Evolutionary conservation across 306 rosid species (phyloP).

Genomic region (Dicorynia guianensis): DNA sequence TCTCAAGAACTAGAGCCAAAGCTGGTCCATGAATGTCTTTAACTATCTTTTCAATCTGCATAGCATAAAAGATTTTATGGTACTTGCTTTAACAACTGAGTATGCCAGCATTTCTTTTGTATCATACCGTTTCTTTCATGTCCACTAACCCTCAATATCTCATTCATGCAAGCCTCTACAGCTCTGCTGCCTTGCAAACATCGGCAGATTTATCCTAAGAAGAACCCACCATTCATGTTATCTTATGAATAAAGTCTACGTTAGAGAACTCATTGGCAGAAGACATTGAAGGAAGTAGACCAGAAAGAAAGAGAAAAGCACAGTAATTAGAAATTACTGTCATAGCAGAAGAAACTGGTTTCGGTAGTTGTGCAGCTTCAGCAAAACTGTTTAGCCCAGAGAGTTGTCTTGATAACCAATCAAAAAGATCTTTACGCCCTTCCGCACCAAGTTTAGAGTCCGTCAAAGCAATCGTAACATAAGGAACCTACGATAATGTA

Average conservation of each 20-base stretch:
- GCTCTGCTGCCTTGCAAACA: conserved; percentile 98
- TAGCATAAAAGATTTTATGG: conserved; percentile 36
- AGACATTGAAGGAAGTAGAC: neutral
- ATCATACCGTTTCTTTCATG: conserved; percentile 78
- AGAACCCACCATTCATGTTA: no score
- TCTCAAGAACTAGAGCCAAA: conserved; percentile 74
- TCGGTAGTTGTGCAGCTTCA: conserved; percentile 88
- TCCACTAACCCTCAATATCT: conserved; percentile 86
- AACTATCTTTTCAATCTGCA: conserved; percentile 76
- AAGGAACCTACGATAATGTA: conserved; percentile 72
- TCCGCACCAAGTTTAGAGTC: conserved; percentile 95
- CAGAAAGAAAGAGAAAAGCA: conserved; percentile 9
- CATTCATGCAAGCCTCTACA: conserved; percentile 80
- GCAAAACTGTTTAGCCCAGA: conserved; percentile 73
- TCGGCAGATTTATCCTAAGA: no score
- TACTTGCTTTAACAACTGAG: conserved; percentile 18
- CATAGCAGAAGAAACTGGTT: conserved; percentile 92
- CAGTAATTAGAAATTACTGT: conserved; percentile 56
- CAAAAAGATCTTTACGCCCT: conserved; percentile 98
- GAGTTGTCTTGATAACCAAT: conserved; percentile 92
- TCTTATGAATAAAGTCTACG: no score
- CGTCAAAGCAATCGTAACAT: conserved; percentile 69
- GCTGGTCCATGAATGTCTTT: conserved; percentile 92
- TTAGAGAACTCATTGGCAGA: conserved; percentile 23
- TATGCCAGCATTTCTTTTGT: conserved; percentile 9